Conservation (phyloP, 148 eudicot genomes). For the Selenicereus undatus region DNA sequence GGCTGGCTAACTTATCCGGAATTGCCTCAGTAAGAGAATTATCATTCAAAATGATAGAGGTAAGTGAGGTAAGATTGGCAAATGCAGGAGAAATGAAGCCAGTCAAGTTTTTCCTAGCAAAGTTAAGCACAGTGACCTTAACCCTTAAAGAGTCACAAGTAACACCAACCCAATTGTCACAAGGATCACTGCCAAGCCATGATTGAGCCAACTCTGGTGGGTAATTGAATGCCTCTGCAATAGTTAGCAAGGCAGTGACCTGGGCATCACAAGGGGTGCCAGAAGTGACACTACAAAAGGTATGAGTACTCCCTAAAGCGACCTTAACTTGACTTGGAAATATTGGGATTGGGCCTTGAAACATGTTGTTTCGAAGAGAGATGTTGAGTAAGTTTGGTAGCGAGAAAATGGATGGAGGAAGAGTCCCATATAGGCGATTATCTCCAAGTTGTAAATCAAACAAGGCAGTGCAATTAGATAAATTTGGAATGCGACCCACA, state of each 20-base stretch:
- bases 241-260: constrained; percentile 27
- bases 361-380: constrained; percentile 35
- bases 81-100: constrained; percentile 41
- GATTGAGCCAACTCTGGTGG: constrained; percentile 30
- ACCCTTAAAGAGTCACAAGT: constrained; percentile 31
- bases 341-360: constrained; percentile 39
- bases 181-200: constrained; percentile 41
- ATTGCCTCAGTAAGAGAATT: constrained; percentile 33
- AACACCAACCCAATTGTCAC: constrained; percentile 36
- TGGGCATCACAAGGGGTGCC: constrained; percentile 37
- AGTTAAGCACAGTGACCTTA: constrained; percentile 29
- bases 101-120: constrained; percentile 30
- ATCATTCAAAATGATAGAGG: constrained; percentile 30
- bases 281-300: constrained; percentile 29
- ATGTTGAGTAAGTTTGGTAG: constrained; percentile 30
- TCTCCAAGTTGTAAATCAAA: constrained; percentile 44
- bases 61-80: constrained; percentile 37
- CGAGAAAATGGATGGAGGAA: constrained; percentile 27
- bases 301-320: constrained; percentile 19
- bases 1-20: constrained; percentile 21
- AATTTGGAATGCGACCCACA: constrained; percentile 29
- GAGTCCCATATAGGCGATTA: constrained; percentile 33
- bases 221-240: constrained; percentile 28
- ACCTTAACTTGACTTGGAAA: constrained; percentile 25
- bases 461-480: constrained; percentile 28